Base-by-base conservation (phyloP, 176 grass and related monocot genomes). In the Zea mays region DNA sequence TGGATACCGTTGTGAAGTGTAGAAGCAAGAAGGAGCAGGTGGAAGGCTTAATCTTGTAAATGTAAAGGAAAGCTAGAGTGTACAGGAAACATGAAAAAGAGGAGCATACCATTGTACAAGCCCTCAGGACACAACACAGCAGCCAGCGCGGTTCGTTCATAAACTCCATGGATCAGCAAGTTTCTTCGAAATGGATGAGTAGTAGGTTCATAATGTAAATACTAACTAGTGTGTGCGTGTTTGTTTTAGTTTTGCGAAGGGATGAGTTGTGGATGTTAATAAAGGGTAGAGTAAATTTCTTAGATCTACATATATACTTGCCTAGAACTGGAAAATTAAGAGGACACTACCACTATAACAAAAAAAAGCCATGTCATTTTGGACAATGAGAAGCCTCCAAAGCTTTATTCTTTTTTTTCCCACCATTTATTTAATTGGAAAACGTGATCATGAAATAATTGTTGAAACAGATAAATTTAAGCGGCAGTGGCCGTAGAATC, bases 1-100 rank as follows among this genome's bases (percentile, higher is more conserved):
- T 90, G 88, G 88, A 75, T 83, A 72, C 83, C 83, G 0, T 68
- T 90, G 74, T 90, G 74, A 90, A 79, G 34, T 9, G 5, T 12
- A 34, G 1, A 58, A 43, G 1, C 3, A 56, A n/a, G 71, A 49
- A 36, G 3, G 34, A 64, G 40, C 51, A 60, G 57, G 47, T 57
- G 44, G 17, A 50, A 48, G n/a, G 79, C 33, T 69, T 21, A 64
- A 71, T 62, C 52, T 70, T 90, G 83, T 90, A 86, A 90, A 90
- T 83, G 74, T 62, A 82, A 83, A 83, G 52, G 56, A 47, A 43
- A 66, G 33, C 6, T 42, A 67, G 50, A 64, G 42, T 85, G 82
- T 89, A 85, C 42, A 85, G 72, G 19, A 81, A 44, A 85, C 39
- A 47, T 49, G 42, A 17, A 52, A 72, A 56, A 46, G 8, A 40